Conservation (phyloP, 1,284 basidiomycete genomes). For the Malassezia dermatis region DNA sequence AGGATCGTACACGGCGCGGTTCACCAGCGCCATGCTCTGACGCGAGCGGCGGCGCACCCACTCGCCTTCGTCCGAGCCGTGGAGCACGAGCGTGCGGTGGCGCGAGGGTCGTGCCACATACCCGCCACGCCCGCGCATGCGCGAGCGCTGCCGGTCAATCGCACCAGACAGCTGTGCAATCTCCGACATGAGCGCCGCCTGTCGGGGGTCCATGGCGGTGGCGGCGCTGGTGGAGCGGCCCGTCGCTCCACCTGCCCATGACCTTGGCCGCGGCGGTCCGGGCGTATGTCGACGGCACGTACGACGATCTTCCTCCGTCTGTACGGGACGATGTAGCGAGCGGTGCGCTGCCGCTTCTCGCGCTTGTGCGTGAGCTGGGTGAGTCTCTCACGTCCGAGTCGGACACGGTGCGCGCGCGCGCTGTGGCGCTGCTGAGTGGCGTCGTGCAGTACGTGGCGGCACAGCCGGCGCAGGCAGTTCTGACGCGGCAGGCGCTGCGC, state of each 20-base stretch:
- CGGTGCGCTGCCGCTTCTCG: conserved; percentile 53
- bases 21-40: conserved; percentile 39
- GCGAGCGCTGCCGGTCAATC: conserved; percentile 24
- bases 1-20: conserved; percentile 9
- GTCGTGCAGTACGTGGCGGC: conserved; percentile 24
- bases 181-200: conserved; percentile 34
- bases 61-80: conserved; percentile 1
- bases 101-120: conserved; percentile 4
- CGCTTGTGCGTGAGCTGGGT: conserved; percentile 75
- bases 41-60: conserved; percentile 40
- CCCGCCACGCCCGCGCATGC: not conserved
- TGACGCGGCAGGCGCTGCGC: conserved; percentile 64
- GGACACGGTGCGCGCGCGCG: conserved; percentile 66
- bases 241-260: not conserved
- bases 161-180: conserved; percentile 40
- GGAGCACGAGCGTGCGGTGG: conserved; percentile 11
- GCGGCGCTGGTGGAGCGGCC: not conserved
- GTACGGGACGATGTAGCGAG: conserved; percentile 22
- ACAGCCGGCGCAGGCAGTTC: not conserved
- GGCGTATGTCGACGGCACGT: conserved; percentile 29
- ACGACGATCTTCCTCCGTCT: conserved; percentile 24
- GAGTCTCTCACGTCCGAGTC: conserved; percentile 79
- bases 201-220: conserved; percentile 16
- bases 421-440: conserved; percentile 50
- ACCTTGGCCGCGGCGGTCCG: conserved; percentile 13